Evolutionary conservation across 2,329 filamentous ascomycete genomes (phyloP), one percentile per base, ranked within the genome.

Genomic region (Calonectria multiphialidica): DNA sequence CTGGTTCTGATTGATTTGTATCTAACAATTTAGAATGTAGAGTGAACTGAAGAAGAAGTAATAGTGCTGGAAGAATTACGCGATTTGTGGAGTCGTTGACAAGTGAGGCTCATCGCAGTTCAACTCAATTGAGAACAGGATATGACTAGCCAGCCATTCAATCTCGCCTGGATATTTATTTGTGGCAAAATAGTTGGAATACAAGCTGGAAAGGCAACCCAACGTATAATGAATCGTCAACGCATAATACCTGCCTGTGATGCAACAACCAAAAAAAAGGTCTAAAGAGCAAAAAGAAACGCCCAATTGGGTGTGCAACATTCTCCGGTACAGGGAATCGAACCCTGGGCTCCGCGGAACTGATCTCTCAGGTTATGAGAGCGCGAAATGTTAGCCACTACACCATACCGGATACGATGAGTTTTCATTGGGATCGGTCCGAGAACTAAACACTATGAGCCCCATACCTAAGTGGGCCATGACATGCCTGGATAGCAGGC

Each of bases 301-400:
- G 18, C 5, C 13, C n/a, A n/a, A n/a, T 9, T 23, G 3, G 2
- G 2, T 13, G 2, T n/a, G 1, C 3, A 9, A 1, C 4, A 30
- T 50, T 15, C 33, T 59, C 53, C 35, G 35, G 53, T 28, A 59
- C 53, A 59, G 53, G 35, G 53, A 59, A 59, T 59, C 35, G 53
- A 59, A 59, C 53, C 53, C 21, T 35, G 18, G 18, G 18, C 28
- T 55, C 62, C 68, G 62, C 68, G 68, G 53, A 45, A 44, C 53
- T 33, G 23, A 68, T 75, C 75, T 68, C 76, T 76, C 74, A 76
- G 23, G 72, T 77, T 73, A 66, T 80, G 79, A 80, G 79, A 81
- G 79, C 78, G 78, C 76, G 78, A 81, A 80, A 81, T 81, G 79
- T 81, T 81, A 78, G 79, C 79, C 79, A 81, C 78, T 81, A 81